Evolutionary conservation across 1,139 yeast genomes (phyloP), one percentile per base, ranked within the genome.

Genomic region (Yamadazyma aaseri): DNA sequence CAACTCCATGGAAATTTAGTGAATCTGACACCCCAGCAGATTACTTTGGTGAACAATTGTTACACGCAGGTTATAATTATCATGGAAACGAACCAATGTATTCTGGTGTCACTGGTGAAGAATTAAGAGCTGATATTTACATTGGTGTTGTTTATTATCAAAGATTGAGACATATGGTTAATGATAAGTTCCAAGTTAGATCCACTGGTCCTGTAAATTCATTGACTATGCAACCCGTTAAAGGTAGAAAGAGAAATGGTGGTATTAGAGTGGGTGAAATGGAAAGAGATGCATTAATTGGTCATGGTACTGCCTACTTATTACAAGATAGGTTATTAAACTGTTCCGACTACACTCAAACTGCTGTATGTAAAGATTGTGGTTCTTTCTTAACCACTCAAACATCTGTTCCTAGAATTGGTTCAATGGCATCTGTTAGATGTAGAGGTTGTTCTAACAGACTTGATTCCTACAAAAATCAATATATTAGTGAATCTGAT

Each of bases 231-330:
- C 99, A 92, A 72, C 99, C 99, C 30, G 98, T 92, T 40, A 92
- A 94, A 71, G 99, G 99, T 55, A 84, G 99, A 70, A 94, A 92
- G 81, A 81, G 98, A 68, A 81, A 85, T 47, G 99, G 99, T 66
- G 99, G 99, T 83, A 92, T 92, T 51, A 95, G 99, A 75, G 95
- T 92, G 26, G 98, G 98, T 60, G 98, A 92, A 64, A 92, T 92
- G 99, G 99, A 92, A 69, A 86, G 98, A 70, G 99, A 92, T 73
- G 98, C 98, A 2, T 72, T 92, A 52, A 89, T 92, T 58, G 99
- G 98, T 42, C 98, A 94, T 58, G 99, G 98, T 65, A 84, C 98
- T n/a, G 89, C 98, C 1, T 92, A 79, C 79, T 69, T 92, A 54
- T 71, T 92, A 49, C 98, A 92, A 62, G 99, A 92, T 60, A 83